Evolutionary conservation across 192 early-diverging fungal genomes (phyloP), one percentile per base, ranked within the genome.

Genomic region (Linnemannia hyalina): DNA sequence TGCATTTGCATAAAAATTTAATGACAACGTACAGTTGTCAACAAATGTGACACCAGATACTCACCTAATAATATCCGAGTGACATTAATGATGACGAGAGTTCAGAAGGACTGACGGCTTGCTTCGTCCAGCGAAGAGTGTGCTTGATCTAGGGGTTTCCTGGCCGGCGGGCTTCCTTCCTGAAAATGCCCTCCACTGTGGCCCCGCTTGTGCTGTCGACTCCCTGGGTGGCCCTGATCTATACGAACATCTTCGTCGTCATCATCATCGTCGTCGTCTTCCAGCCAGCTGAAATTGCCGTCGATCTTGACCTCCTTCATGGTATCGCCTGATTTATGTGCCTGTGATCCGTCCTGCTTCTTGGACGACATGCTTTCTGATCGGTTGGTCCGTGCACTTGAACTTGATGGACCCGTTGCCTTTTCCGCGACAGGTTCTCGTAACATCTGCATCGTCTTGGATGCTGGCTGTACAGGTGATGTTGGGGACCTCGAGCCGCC

Each of bases 371-470:
- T 38, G 47, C 29, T 36, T 11, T 10, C 38, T 20, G 55, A 42
- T 52, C 36, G 26, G 20, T 68, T 38, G 36, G 55, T 23, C 6
- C 38, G 80, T 15, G 38, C 15, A 22, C 44, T 44, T n/a, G 73
- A 55, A 46, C 13, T 46, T 42, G 47, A 71, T n/a, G 71, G 41
- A 22, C 69, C 46, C 32, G 54, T 6, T 73, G 71, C 2, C n/a
- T 13, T 41, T 16, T 41, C n/a, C 7, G 44, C 44, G 42, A 46
- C 23, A 46, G 42, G 40, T 46, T 82, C 81, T 3, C 83, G 74
- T n/a, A 85, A 36, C 68, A 77, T 70, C 26, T 80, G 78, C 35
- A 85, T 85, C 20, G 78, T 80, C 26, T 69, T 77, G 0, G 83
- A 85, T 6, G 83, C 36, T 9, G 74, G 78, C n/a, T 80, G 29